A percentile compares a stretch with the other conserved stretches of the same genome.
Evolutionary conservation across 129 eudicot genomes (phyloP).

Genomic region (Helianthus annuus): DNA sequence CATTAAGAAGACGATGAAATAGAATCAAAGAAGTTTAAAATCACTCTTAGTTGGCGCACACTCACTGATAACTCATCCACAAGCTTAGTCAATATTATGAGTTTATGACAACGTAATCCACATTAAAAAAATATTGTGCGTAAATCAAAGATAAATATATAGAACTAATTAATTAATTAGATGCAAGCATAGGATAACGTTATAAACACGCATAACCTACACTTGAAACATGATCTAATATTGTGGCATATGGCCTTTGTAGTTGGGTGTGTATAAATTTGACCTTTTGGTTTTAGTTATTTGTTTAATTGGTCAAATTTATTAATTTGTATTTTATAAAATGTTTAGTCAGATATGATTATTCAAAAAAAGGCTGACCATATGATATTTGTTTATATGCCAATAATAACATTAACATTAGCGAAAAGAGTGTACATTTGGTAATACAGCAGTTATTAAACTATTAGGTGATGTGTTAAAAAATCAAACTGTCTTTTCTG

Average conservation of each 20-base stretch:
- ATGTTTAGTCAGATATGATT: background rate
- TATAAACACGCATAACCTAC: background rate
- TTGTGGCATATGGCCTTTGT: constrained; percentile 7
- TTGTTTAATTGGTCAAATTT: background rate
- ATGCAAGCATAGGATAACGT: background rate
- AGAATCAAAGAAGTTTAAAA: constrained; percentile 6
- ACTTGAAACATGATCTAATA: background rate
- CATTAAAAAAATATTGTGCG: background rate
- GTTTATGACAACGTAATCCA: constrained; percentile 10
- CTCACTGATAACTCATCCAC: constrained; percentile 1
- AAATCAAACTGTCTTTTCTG: no score
- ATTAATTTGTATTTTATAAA: background rate
- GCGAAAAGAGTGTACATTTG: background rate
- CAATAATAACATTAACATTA: background rate
- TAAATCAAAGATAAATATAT: background rate
- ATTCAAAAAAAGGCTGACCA: background rate
- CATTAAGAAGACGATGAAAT: background rate
- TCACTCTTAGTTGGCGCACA: constrained; percentile 2
- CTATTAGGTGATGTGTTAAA: background rate
- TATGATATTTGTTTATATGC: background rate
- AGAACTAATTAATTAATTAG: background rate
- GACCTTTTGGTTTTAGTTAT: background rate
- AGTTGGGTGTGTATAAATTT: background rate
- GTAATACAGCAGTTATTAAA: background rate
- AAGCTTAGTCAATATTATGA: background rate